These are phyloP conservation scores for Psilocybe subaeruginosa DNA, from an alignment of 768 basidiomycete species.

Conservation along the genomic window DNA sequence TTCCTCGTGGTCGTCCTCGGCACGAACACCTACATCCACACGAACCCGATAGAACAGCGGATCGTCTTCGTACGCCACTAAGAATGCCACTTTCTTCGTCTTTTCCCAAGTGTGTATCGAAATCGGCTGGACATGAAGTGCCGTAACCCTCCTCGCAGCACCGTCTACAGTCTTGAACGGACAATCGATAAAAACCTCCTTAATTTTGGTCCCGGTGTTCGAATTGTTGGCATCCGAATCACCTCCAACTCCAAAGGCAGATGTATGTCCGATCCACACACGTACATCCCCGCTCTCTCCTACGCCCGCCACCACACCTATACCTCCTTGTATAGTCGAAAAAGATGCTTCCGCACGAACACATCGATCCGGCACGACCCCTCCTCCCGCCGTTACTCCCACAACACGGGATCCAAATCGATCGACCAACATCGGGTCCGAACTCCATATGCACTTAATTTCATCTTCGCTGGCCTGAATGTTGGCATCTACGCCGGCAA, in stretches of 20 bases:
- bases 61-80: constrained; percentile 55
- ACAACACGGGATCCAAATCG: constrained; percentile 11
- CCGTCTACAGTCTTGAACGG: constrained; percentile 28
- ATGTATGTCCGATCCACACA: not conserved
- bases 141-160: constrained; percentile 6
- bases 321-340: constrained; percentile 34
- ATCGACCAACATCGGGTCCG: constrained; percentile 33
- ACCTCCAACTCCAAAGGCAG: not conserved
- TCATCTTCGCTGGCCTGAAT: constrained; percentile 31
- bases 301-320: constrained; percentile 55
- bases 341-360: constrained; percentile 45
- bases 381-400: not conserved
- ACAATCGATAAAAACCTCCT: constrained; percentile 37
- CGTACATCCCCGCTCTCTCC: constrained; percentile 51
- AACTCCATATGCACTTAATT: constrained; percentile 68
- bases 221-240: constrained; percentile 4
- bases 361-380: constrained; percentile 50
- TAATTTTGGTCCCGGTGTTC: constrained; percentile 14
- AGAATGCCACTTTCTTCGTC: constrained; percentile 27
- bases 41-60: constrained; percentile 54
- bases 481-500: not conserved
- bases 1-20: constrained; percentile 24
- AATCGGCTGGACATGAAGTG: constrained; percentile 31
- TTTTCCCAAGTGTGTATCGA: not conserved
- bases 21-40: constrained; percentile 21